Evolutionary conservation across 148 eudicot species (phyloP), one percentile per base, ranked within the genome.

Genomic region (Camellia japonica): DNA sequence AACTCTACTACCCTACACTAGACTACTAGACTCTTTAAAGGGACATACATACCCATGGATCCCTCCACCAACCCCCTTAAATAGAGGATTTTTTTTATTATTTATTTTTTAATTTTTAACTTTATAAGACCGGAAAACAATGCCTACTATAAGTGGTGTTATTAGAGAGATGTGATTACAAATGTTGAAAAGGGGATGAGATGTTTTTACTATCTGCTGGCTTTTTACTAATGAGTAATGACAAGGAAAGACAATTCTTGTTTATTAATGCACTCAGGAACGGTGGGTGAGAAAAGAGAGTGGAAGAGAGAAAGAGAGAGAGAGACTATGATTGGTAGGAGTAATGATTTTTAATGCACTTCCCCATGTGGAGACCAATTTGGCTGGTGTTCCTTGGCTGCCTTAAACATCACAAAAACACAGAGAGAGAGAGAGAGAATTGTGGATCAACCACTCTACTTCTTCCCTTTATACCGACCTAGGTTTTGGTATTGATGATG

Each of bases 341-440:
- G 19, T 42, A 51, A 80, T 49, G 76, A 73, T 46, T 62, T 82
- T 63, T 44, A 77, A 74, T 58, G 77, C 82, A 61, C 59, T 18
- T 77, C 88, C 87, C 90, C 91, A 90, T 87, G 91, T 90, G 91
- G 89, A 86, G 82, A 85, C 87, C 91, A 89, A 74, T 84, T 71
- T 75, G 82, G 85, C 78, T 79, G 83, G 86, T 84, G 85, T 88
- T 88, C 83, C 88, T 85, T 87, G 81, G 87, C 86, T 81, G 67
- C 62, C 77, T 56, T 71, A 54, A 74, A 41, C 71, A 71, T 72
- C 85, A 68, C 67, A 78, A 78, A 74, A 65, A 30, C 38, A 30
- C 1, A 30, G 38, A 30, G 38, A 30, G 38, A 30, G 38, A 30
- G 80, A 82, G 6, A 73, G 76, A 65, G 63, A 80, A 12, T 82